A percentile compares a stretch with the other conserved stretches of the same genome.
These are phyloP conservation scores for Piper longum DNA, from an alignment of 164 flowering plant genomes.

Conservation along the genomic window DNA sequence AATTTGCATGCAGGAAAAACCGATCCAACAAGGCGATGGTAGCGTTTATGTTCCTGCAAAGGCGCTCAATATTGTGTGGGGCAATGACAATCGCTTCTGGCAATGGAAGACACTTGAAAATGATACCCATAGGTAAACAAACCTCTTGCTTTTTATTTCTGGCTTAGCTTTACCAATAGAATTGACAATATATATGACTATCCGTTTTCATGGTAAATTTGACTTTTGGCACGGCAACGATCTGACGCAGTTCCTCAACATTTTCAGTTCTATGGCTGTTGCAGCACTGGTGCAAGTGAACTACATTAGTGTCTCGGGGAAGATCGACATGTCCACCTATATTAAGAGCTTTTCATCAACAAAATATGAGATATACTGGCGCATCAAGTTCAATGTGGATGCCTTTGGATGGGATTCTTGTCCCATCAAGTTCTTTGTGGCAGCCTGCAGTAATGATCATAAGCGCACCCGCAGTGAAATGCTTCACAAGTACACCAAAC, in stretches of 20 bases:
- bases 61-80: slow-evolving; percentile 11
- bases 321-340: slow-evolving; percentile 1
- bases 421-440: slow-evolving; percentile 12
- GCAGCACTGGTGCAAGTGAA: slow-evolving; percentile 19
- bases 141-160: too few relatives aligned
- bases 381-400: slow-evolving; percentile 16
- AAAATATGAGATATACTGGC: slow-evolving; percentile 9
- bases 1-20: not conserved
- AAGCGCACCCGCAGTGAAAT: slow-evolving; percentile 1
- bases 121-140: too few relatives aligned
- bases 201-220: too few relatives aligned
- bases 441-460: not conserved
- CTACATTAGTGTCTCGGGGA: slow-evolving; percentile 16
- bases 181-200: too few relatives aligned
- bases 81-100: slow-evolving; percentile 12
- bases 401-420: slow-evolving; percentile 23
- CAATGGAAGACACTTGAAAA: slow-evolving; percentile 5
- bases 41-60: not conserved
- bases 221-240: too few relatives aligned
- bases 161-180: too few relatives aligned
- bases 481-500: slow-evolving; percentile 8
- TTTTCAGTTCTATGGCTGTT: slow-evolving; percentile 1
- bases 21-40: not conserved
- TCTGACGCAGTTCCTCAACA: too few relatives aligned
- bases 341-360: not conserved